Percentiles rank a stretch among this genome's conserved stretches.
Evolutionary conservation across 2,329 filamentous ascomycete genomes (phyloP).

Genomic region (Neofusicoccum ribis): DNA sequence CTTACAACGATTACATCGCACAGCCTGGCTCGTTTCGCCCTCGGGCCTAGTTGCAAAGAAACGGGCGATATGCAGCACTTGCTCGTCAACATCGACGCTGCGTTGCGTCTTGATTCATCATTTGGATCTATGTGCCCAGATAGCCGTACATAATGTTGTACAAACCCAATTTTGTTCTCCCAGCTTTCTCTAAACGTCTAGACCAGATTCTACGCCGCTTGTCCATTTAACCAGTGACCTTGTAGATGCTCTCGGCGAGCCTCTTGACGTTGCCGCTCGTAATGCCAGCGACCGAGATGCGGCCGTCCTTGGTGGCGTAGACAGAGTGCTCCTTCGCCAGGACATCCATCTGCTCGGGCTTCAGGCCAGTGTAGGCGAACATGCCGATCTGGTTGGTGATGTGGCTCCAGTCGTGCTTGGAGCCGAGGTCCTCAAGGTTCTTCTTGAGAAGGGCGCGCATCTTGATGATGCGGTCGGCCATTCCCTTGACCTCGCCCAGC

Average conservation of each 20-base stretch:
- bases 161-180: slow-evolving; percentile 4
- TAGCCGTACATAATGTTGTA: slow-evolving; percentile 17
- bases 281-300: slow-evolving; percentile 84
- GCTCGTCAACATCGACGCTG: neutral
- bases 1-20: no score
- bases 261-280: slow-evolving; percentile 76
- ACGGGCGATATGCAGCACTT: neutral
- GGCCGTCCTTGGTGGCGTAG: slow-evolving; percentile 91
- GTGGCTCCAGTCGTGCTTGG: slow-evolving; percentile 97
- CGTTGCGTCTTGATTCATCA: neutral
- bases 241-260: slow-evolving; percentile 80
- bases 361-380: slow-evolving; percentile 98
- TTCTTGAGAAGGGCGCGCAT: slow-evolving; percentile 95
- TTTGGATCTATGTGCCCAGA: slow-evolving; percentile 4
- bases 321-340: slow-evolving; percentile 95
- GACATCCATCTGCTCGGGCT: slow-evolving; percentile 83
- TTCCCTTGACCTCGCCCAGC: slow-evolving; percentile 94
- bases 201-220: neutral
- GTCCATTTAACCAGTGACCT: slow-evolving; percentile 65
- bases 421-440: slow-evolving; percentile 91
- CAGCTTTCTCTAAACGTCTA: neutral
- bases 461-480: slow-evolving; percentile 98
- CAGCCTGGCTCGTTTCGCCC: no score
- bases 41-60: no score
- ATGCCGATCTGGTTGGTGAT: slow-evolving; percentile 97